Evolutionary conservation across 768 basidiomycete genomes (phyloP).

Genomic region (Grammothele lineata): DNA sequence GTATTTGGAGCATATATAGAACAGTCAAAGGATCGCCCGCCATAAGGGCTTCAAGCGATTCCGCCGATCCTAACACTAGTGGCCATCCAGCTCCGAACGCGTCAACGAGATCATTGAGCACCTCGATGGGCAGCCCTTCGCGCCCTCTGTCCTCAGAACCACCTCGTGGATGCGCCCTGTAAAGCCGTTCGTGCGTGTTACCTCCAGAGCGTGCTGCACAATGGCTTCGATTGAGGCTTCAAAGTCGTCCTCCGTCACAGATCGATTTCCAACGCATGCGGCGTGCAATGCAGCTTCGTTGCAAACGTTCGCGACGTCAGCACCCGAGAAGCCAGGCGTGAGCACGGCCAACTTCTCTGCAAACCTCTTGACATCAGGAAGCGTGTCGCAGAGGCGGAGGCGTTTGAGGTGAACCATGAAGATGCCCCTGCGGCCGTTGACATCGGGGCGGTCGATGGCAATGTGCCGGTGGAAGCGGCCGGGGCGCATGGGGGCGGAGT

Average conservation of each 20-base stretch:
- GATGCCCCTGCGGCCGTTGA: conserved; percentile 89
- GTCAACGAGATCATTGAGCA: too few relatives aligned
- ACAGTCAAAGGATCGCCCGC: too few relatives aligned
- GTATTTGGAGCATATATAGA: too few relatives aligned
- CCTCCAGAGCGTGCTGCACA: too few relatives aligned
- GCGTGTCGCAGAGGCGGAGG: conserved; percentile 57
- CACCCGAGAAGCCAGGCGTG: conserved; percentile 97
- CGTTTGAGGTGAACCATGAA: conserved; percentile 90
- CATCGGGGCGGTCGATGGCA: conserved; percentile 91
- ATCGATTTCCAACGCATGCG: conserved; percentile 78
- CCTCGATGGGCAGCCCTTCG: too few relatives aligned
- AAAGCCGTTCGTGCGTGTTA: too few relatives aligned
- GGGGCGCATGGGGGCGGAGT: conserved; percentile 92
- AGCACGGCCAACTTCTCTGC: conserved; percentile 94
- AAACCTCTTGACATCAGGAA: conserved; percentile 50
- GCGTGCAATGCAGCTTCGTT: conserved; percentile 97
- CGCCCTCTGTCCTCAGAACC: too few relatives aligned
- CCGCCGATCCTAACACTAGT: too few relatives aligned
- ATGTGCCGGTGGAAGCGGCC: conserved; percentile 98
- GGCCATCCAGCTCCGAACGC: too few relatives aligned
- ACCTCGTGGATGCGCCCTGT: too few relatives aligned
- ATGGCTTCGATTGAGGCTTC: conserved; percentile 98
- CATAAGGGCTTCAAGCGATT: too few relatives aligned
- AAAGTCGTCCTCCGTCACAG: conserved; percentile 80
- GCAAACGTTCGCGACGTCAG: conserved; percentile 98